Conservation (phyloP, 345 rosid genomes). For the Luvunga scandens region DNA sequence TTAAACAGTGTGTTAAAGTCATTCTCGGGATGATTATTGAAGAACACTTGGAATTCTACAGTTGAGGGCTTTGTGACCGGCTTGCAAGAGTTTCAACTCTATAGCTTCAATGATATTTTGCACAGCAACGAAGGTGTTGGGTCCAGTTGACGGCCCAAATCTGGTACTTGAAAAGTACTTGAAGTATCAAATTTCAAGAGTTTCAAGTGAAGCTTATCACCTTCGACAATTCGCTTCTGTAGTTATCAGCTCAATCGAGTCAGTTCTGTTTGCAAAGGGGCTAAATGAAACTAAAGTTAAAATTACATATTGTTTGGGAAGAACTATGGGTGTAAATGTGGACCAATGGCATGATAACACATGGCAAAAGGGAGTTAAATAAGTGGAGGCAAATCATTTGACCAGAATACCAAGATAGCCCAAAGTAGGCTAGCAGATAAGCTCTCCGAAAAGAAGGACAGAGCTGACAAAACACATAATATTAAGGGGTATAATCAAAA, state of each 20-base stretch:
- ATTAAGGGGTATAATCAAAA: no score
- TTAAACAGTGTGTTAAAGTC: conserved; percentile 32
- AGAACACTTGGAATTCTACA: conserved; percentile 22
- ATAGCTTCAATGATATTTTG: conserved; percentile 29
- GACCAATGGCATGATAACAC: no score
- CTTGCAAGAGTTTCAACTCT: background rate
- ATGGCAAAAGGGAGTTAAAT: no score
- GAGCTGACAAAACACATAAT: no score
- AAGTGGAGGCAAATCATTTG: no score
- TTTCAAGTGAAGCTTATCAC: conserved; percentile 15
- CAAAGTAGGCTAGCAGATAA: no score
- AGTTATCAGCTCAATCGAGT: background rate
- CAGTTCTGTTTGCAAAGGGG: no score
- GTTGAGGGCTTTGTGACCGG: background rate
- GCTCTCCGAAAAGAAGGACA: no score
- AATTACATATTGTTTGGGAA: no score
- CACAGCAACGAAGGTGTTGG: conserved; percentile 24
- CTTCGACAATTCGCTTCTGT: background rate
- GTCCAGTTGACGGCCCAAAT: conserved; percentile 37
- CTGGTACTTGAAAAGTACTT: conserved; percentile 18
- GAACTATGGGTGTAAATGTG: no score
- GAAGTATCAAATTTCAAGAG: background rate
- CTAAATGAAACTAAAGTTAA: no score
- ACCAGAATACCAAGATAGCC: no score
- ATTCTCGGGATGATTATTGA: conserved; percentile 21